Conservation (phyloP, 345 rosid genomes). For the Theobroma cacao region DNA sequence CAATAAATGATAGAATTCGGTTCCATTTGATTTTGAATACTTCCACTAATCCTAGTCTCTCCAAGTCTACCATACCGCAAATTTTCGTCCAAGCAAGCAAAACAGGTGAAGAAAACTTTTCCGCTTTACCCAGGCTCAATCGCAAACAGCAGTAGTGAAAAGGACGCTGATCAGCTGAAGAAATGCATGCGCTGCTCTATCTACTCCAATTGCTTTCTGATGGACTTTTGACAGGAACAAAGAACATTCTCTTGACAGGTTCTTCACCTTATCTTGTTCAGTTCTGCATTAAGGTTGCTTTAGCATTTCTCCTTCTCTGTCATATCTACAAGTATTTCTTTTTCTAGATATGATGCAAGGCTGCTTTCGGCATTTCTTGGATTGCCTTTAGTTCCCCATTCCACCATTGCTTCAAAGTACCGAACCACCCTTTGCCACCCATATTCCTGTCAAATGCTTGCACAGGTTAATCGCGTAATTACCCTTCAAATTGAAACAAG, state of each 20-base stretch:
- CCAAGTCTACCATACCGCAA: not conserved
- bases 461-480: not conserved
- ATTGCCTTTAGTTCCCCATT: not conserved
- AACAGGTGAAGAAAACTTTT: not conserved
- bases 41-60: not conserved
- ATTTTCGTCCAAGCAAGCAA: conserved; percentile 3
- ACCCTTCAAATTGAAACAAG: too few species aligned
- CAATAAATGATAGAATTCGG: not conserved
- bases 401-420: too few species aligned
- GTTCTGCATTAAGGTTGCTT: not conserved
- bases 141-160: not conserved
- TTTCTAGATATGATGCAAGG: not conserved
- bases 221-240: not conserved
- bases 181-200: not conserved
- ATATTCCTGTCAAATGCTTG: not conserved
- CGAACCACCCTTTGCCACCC: not conserved
- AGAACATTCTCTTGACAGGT: not conserved
- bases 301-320: not conserved
- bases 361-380: not conserved
- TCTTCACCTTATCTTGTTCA: too few species aligned
- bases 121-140: not conserved
- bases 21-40: not conserved
- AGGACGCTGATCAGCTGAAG: not conserved
- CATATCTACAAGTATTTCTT: not conserved
- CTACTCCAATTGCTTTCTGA: not conserved